Evolutionary conservation across 371 early-diverging fungal species (phyloP), one percentile per base, ranked within the genome.

Genomic region (Chytridium lagenaria): DNA sequence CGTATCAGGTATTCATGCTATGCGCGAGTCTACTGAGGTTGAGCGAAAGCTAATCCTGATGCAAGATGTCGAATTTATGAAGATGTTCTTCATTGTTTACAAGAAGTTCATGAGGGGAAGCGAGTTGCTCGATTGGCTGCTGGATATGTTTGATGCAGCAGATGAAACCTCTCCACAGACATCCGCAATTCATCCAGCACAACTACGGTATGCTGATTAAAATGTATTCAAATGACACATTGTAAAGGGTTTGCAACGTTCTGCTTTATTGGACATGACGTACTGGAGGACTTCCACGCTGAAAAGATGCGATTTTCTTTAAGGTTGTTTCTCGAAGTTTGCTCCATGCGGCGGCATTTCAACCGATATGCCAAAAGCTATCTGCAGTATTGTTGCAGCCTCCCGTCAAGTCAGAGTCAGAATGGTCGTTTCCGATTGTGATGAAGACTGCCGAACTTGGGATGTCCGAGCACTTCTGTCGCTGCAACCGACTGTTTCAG

Each of bases 231-330:
- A 44, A 61, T 23, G 7, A 1, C 37, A n/a, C n/a, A n/a, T n/a
- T n/a, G n/a, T n/a, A n/a, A n/a, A 57, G 82, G 10, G 76, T 83
- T 19, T 83, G 83, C 77, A 81, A 83, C 72, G 77, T 83, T 28
- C 37, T 83, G 2, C 71, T 83, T 15, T 71, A 76, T 67, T 83
- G 83, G 83, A 50, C 65, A 61, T 38, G 19, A 69, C 72, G 34
- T 81, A 80, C 59, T 81, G 81, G 70, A 70, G 44, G 83, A 83
- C 71, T 83, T 83, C 51, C 70, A 72, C 34, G 50, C 76, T 1
- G 73, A 75, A 28, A 81, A 74, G 49, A 83, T 83, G 83, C 69
- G 83, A 15, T 78, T 81, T 69, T 81, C 83, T 0, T 63, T 83
- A 16, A 69, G 78, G 1, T 76, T 83, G 44, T 81, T 80, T 69